Evolutionary conservation across 1,284 basidiomycete species (phyloP).

Genomic region (Stereum hirsutum): DNA sequence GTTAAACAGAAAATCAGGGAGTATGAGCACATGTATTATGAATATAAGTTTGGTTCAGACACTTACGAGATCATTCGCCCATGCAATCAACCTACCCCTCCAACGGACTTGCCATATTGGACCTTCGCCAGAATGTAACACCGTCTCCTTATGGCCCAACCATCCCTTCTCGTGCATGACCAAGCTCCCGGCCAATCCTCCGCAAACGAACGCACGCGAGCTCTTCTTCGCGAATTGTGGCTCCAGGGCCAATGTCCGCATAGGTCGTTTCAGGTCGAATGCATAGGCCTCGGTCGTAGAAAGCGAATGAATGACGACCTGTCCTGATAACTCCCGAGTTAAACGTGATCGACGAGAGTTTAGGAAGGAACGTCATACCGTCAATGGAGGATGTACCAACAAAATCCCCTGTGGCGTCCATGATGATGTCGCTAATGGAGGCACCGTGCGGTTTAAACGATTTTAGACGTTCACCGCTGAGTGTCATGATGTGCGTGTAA

Average conservation of each 20-base stretch:
- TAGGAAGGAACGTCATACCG: slow-evolving; percentile 42
- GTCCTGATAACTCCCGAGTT: slow-evolving; percentile 41
- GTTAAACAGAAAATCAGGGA: background rate
- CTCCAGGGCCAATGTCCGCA: slow-evolving; percentile 86
- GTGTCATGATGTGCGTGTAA: slow-evolving; percentile 81
- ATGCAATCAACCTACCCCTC: slow-evolving; percentile 84
- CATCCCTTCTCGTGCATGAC: slow-evolving; percentile 91
- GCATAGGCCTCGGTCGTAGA: slow-evolving; percentile 76
- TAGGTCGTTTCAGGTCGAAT: slow-evolving; percentile 90
- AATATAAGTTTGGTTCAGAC: slow-evolving; percentile 2
- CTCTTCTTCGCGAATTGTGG: slow-evolving; percentile 81
- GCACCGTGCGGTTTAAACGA: slow-evolving; percentile 92
- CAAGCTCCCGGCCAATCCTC: slow-evolving; percentile 86
- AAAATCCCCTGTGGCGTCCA: slow-evolving; percentile 85
- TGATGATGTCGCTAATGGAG: slow-evolving; percentile 76
- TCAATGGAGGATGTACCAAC: slow-evolving; percentile 92
- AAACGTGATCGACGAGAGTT: background rate
- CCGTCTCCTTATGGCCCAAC: slow-evolving; percentile 90
- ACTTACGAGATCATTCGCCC: slow-evolving; percentile 88
- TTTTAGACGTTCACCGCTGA: slow-evolving; percentile 78
- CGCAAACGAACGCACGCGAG: slow-evolving; percentile 85
- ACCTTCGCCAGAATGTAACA: slow-evolving; percentile 85
- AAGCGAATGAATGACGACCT: slow-evolving; percentile 84
- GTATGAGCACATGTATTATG: background rate
- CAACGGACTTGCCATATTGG: slow-evolving; percentile 92